These are phyloP conservation scores for Ustilago bromivora DNA, from an alignment of 1,284 basidiomycete species.

Conservation along the genomic window DNA sequence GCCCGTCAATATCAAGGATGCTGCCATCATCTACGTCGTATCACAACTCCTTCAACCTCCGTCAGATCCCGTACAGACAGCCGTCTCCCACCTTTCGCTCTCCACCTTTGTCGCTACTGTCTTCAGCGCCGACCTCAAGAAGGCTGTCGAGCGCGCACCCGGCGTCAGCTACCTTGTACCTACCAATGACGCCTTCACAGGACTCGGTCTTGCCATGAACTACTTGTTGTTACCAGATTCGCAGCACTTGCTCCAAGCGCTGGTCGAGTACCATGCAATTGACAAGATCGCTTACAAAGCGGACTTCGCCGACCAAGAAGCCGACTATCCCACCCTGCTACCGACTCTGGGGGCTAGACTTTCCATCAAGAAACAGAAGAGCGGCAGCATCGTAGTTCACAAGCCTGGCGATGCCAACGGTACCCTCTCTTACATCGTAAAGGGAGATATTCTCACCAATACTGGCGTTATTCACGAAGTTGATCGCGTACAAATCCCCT, in stretches of 20 bases:
- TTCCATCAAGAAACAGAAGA: slow-evolving; percentile 38
- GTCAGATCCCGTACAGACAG: slow-evolving; percentile 82
- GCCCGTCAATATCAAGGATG: slow-evolving; percentile 79
- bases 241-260: slow-evolving; percentile 78
- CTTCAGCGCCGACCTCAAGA: slow-evolving; percentile 71
- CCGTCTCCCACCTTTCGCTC: slow-evolving; percentile 83
- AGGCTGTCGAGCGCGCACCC: slow-evolving; percentile 71
- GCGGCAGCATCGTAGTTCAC: slow-evolving; percentile 50
- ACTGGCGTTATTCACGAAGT: slow-evolving; percentile 93
- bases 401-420: slow-evolving; percentile 25
- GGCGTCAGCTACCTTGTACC: slow-evolving; percentile 88
- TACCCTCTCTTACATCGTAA: slow-evolving; percentile 58
- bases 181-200: slow-evolving; percentile 85
- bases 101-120: slow-evolving; percentile 84
- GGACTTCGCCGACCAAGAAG: slow-evolving; percentile 72
- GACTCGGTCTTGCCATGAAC: slow-evolving; percentile 87
- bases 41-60: slow-evolving; percentile 86
- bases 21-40: slow-evolving; percentile 87
- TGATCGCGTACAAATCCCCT: slow-evolving; percentile 85
- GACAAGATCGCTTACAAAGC: slow-evolving; percentile 81
- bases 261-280: slow-evolving; percentile 87
- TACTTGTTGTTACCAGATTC: slow-evolving; percentile 81
- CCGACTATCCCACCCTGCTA: slow-evolving; percentile 64
- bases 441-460: slow-evolving; percentile 79
- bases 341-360: slow-evolving; percentile 37